These are phyloP conservation scores for Lentinula lateritia DNA, from an alignment of 768 basidiomycete genomes.

Conservation along the genomic window DNA sequence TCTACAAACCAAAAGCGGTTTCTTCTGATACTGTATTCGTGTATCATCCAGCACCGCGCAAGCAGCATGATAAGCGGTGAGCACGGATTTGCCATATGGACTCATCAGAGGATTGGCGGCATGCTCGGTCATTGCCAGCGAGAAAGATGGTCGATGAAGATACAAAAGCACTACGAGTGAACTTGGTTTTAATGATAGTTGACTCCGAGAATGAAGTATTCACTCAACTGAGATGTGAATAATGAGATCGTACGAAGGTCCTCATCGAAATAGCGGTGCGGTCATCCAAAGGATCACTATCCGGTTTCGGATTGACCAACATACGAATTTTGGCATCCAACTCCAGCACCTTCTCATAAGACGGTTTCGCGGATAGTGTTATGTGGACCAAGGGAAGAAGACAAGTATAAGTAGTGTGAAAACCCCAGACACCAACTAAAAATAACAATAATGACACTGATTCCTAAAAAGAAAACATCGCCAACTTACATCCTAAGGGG, in stretches of 20 bases:
- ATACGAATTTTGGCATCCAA: slow-evolving; percentile 45
- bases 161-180: slow-evolving; percentile 41
- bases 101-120: slow-evolving; percentile 42
- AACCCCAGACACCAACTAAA: slow-evolving; percentile 46
- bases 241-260: slow-evolving; percentile 34
- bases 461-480: not conserved
- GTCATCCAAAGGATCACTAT: slow-evolving; percentile 15
- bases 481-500: slow-evolving; percentile 37
- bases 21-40: slow-evolving; percentile 32
- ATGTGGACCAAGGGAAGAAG: slow-evolving; percentile 35
- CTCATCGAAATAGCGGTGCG: slow-evolving; percentile 36
- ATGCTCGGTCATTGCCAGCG: slow-evolving; percentile 46
- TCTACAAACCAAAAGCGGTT: slow-evolving; percentile 41
- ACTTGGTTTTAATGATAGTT: not conserved
- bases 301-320: slow-evolving; percentile 21
- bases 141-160: slow-evolving; percentile 54
- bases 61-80: slow-evolving; percentile 46
- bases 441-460: not conserved
- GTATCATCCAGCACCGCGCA: slow-evolving; percentile 39
- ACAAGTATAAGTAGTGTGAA: slow-evolving; percentile 33
- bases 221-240: slow-evolving; percentile 36
- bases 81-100: slow-evolving; percentile 45
- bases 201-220: slow-evolving; percentile 4
- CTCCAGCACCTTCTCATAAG: slow-evolving; percentile 41
- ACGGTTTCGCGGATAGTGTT: slow-evolving; percentile 33